Evolutionary conservation across 1,284 basidiomycete genomes (phyloP).

Genomic region (Neolentinus lepideus): DNA sequence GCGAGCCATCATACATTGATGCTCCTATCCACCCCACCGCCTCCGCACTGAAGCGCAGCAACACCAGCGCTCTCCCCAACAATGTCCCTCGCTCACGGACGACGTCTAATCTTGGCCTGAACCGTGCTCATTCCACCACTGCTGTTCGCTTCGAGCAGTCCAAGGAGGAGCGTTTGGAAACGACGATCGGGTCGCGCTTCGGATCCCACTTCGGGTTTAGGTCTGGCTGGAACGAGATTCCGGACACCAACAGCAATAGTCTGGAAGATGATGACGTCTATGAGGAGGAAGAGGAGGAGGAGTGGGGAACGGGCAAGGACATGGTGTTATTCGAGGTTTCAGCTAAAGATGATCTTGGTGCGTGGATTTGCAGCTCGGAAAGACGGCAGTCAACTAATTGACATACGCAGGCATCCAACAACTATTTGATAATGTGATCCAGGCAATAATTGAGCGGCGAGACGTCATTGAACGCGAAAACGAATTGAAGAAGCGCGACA

Average conservation of each 20-base stretch:
- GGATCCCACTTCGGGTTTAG: constrained; percentile 44
- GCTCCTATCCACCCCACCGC: constrained; percentile 18
- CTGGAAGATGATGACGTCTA: constrained; percentile 54
- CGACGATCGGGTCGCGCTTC: constrained; percentile 38
- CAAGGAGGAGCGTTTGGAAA: constrained; percentile 6
- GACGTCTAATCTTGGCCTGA: constrained; percentile 14
- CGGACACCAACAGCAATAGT: constrained; percentile 57
- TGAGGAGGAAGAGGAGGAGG: constrained; percentile 47
- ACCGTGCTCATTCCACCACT: constrained; percentile 21
- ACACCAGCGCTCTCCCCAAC: constrained; percentile 22
- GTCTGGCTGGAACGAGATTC: constrained; percentile 45
- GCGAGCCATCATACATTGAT: constrained; percentile 18
- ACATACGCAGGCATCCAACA: constrained; percentile 61
- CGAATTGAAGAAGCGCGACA: constrained; percentile 69
- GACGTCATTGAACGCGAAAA: constrained; percentile 75
- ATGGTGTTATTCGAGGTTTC: constrained; percentile 85
- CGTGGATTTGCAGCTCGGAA: constrained; percentile 18
- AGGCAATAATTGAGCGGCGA: constrained; percentile 68
- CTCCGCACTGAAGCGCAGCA: constrained; percentile 23
- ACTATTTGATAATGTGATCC: constrained; percentile 71
- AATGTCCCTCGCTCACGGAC: constrained; percentile 23
- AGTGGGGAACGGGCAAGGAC: constrained; percentile 73
- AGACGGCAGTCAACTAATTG: neutral
- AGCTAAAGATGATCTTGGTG: constrained; percentile 76
- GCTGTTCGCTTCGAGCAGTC: constrained; percentile 1